phyloP scores from a whole-genome alignment of 768 basidiomycete species.

The Erythrobasidium yunnanense region DNA sequence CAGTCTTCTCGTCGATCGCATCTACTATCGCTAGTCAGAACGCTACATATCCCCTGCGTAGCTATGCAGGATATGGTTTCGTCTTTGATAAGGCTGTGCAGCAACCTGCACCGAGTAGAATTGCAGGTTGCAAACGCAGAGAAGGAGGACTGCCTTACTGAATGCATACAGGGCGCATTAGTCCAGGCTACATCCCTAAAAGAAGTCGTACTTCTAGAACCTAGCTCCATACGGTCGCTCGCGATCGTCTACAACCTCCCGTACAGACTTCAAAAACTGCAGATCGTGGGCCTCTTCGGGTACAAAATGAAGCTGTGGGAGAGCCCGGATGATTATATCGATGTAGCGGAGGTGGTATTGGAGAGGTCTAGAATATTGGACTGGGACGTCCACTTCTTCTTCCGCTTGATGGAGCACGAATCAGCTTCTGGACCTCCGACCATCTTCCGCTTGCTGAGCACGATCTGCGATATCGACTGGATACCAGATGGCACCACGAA shows the following conservation, averaged over 20 bases:
- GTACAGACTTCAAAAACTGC: neutral
- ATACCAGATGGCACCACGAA: neutral
- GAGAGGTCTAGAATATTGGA: neutral
- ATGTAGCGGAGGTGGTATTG: neutral
- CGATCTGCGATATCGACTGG: neutral
- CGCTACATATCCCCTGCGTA: neutral
- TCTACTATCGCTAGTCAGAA: neutral
- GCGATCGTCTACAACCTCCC: conserved; percentile 3
- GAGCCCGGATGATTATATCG: neutral
- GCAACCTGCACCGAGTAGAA: neutral
- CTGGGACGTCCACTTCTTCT: conserved; percentile 1
- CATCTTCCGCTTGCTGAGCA: neutral
- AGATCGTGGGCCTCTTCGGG: neutral
- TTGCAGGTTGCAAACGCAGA: neutral
- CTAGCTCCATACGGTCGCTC: neutral
- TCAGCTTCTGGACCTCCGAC: neutral
- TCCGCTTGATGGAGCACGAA: neutral
- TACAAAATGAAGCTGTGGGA: neutral
- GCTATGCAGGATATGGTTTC: neutral
- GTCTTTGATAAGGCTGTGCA: neutral
- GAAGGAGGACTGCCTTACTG: neutral
- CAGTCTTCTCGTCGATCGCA: neutral
- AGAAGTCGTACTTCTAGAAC: neutral
- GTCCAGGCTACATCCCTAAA: neutral
- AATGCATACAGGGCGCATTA: neutral